Evolutionary conservation across 192 early-diverging fungal genomes (phyloP).

Genomic region (Rhizophlyctis rosea): DNA sequence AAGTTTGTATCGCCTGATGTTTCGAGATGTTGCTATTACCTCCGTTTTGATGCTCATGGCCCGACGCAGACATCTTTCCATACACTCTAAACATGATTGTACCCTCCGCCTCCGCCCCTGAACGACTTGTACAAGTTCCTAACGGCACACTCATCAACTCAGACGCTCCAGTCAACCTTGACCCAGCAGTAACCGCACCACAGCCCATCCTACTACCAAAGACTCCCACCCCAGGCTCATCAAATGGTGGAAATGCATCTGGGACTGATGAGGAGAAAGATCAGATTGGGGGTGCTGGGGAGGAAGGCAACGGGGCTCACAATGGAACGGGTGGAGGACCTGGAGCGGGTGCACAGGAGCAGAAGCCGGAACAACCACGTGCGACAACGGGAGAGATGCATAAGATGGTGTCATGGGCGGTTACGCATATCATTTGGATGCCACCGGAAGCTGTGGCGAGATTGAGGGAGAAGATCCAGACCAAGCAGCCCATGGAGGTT

Average conservation of each 20-base stretch:
- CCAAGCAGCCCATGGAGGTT: conserved; percentile 42
- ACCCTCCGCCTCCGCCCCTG: conserved; percentile 38
- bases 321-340: no score
- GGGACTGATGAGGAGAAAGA: background rate
- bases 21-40: background rate
- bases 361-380: no score
- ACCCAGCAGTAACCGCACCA: conserved; percentile 16
- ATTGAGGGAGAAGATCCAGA: conserved; percentile 42
- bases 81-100: conserved; percentile 46
- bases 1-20: conserved; percentile 31
- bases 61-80: conserved; percentile 50
- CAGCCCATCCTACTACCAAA: conserved; percentile 27
- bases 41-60: no score
- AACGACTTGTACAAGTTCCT: conserved; percentile 40
- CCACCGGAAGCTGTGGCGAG: conserved; percentile 43
- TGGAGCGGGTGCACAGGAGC: no score
- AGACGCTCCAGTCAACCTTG: conserved; percentile 28
- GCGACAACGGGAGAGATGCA: conserved; percentile 29
- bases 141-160: conserved; percentile 34
- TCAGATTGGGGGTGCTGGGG: background rate
- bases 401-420: conserved; percentile 47
- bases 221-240: conserved; percentile 8
- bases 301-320: conserved; percentile 1
- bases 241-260: background rate
- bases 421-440: conserved; percentile 40